These are phyloP conservation scores for Dispira parvispora DNA, from an alignment of 192 early-diverging fungal genomes.

Conservation along the genomic window DNA sequence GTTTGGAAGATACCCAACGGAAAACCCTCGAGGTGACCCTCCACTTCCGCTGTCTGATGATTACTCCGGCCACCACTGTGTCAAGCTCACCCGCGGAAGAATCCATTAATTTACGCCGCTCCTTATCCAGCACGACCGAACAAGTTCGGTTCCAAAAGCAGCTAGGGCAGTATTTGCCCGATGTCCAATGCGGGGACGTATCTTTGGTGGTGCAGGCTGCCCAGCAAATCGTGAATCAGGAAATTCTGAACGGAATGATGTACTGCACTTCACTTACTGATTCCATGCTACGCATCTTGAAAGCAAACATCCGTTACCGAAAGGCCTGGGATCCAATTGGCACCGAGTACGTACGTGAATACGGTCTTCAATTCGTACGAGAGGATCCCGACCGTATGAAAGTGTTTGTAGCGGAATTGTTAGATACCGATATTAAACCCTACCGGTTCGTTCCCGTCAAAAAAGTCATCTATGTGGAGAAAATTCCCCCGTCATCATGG, in stretches of 20 bases:
- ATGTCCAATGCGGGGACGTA: not conserved
- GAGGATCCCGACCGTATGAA: constrained; percentile 3
- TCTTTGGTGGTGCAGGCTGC: not conserved
- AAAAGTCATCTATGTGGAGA: constrained; percentile 5
- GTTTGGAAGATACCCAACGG: not conserved
- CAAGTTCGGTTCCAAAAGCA: not conserved
- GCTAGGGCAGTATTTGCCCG: not conserved
- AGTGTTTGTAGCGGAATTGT: constrained; percentile 4
- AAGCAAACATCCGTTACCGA: constrained; percentile 7
- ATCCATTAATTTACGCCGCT: not conserved
- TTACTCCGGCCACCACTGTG: not conserved
- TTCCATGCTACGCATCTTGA: not conserved
- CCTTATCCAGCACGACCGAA: not conserved
- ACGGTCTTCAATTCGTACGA: constrained; percentile 9
- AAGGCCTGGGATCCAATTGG: constrained; percentile 6
- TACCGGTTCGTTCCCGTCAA: constrained; percentile 6
- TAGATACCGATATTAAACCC: not conserved
- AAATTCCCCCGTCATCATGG: not conserved
- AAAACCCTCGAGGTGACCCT: not conserved
- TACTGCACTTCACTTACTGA: not conserved
- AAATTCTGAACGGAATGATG: not conserved
- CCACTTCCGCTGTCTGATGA: constrained; percentile 7
- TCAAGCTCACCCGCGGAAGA: not conserved
- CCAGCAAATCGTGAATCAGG: constrained; percentile 11
- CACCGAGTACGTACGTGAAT: constrained; percentile 10